These are phyloP conservation scores for Stellera chamaejasme DNA, from an alignment of 345 rosid species.

Conservation along the genomic window DNA sequence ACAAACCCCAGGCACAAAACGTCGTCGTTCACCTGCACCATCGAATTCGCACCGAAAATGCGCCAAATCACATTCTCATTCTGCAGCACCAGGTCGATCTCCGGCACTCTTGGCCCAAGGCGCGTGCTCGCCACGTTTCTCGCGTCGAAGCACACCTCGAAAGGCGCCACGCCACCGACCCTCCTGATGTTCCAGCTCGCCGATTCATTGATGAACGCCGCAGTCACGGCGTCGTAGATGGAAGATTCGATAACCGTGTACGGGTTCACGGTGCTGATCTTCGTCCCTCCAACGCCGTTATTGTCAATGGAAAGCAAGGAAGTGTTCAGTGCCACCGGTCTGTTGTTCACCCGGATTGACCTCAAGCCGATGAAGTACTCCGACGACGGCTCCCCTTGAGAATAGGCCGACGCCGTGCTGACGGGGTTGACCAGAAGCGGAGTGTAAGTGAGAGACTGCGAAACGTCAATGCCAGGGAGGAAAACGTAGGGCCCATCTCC, in stretches of 20 bases:
- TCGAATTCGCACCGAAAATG: constrained; percentile 57
- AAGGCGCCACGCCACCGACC: constrained; percentile 41
- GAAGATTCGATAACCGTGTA: constrained; percentile 55
- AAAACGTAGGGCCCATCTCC: constrained; percentile 50
- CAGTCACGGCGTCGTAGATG: constrained; percentile 33
- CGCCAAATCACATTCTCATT: constrained; percentile 44
- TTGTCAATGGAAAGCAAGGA: constrained; percentile 30
- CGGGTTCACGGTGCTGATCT: constrained; percentile 65
- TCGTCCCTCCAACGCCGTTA: constrained; percentile 56
- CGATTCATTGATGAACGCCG: constrained; percentile 28
- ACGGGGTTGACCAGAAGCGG: constrained; percentile 52
- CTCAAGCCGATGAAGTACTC: constrained; percentile 65
- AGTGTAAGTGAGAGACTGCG: constrained; percentile 36
- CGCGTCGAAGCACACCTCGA: constrained; percentile 49
- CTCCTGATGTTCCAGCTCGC: constrained; percentile 37
- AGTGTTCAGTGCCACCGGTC: constrained; percentile 28
- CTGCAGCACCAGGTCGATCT: constrained; percentile 39
- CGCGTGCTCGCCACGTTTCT: constrained; percentile 33
- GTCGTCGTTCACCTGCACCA: constrained; percentile 38
- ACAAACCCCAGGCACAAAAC: constrained; percentile 62
- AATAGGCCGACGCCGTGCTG: constrained; percentile 35
- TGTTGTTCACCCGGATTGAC: constrained; percentile 30
- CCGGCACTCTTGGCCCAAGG: constrained; percentile 47
- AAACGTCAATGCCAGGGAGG: constrained; percentile 43
- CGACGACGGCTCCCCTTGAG: constrained; percentile 38